phyloP scores from a whole-genome alignment of 805 yeast species.

The Deakozyma indianensis region DNA sequence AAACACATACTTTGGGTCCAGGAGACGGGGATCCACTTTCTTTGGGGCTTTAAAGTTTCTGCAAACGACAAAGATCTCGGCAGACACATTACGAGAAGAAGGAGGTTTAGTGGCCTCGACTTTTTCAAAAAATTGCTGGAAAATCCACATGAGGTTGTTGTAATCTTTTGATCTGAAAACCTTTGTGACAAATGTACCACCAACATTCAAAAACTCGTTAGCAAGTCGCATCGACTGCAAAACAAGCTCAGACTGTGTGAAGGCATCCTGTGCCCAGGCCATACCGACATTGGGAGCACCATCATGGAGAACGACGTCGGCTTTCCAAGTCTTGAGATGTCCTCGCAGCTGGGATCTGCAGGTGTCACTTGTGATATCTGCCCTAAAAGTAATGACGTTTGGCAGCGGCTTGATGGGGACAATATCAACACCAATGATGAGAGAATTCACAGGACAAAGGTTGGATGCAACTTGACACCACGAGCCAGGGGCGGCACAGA shows the following conservation, averaged over 20 bases:
- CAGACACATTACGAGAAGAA: slow-evolving; percentile 96
- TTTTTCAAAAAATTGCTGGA: slow-evolving; percentile 86
- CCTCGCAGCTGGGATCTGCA: slow-evolving; percentile 91
- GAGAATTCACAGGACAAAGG: slow-evolving; percentile 79
- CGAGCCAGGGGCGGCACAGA: slow-evolving; percentile 99
- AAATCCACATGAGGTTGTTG: slow-evolving; percentile 94
- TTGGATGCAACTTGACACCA: slow-evolving; percentile 99
- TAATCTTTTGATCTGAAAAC: slow-evolving; percentile 98
- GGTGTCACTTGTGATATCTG: slow-evolving; percentile 96
- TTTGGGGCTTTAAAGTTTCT: slow-evolving; percentile 93
- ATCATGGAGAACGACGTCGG: slow-evolving; percentile 94
- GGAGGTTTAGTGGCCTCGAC: slow-evolving; percentile 99
- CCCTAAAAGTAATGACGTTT: slow-evolving; percentile 83
- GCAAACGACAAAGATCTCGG: slow-evolving; percentile 96
- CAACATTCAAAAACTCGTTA: slow-evolving; percentile 77
- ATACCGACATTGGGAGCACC: slow-evolving; percentile 99
- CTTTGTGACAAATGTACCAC: slow-evolving; percentile 93
- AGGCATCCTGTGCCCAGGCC: slow-evolving; percentile 99
- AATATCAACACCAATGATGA: slow-evolving; percentile 96
- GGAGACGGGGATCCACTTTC: slow-evolving; percentile 78
- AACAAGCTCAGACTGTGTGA: slow-evolving; percentile 92
- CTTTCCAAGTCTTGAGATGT: slow-evolving; percentile 97
- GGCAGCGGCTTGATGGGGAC: slow-evolving; percentile 97
- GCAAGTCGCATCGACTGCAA: slow-evolving; percentile 88
- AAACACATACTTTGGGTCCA: slow-evolving; percentile 87